phyloP scores from a whole-genome alignment of 2,329 filamentous ascomycete genomes.

The Tolypocladium inflatum region DNA sequence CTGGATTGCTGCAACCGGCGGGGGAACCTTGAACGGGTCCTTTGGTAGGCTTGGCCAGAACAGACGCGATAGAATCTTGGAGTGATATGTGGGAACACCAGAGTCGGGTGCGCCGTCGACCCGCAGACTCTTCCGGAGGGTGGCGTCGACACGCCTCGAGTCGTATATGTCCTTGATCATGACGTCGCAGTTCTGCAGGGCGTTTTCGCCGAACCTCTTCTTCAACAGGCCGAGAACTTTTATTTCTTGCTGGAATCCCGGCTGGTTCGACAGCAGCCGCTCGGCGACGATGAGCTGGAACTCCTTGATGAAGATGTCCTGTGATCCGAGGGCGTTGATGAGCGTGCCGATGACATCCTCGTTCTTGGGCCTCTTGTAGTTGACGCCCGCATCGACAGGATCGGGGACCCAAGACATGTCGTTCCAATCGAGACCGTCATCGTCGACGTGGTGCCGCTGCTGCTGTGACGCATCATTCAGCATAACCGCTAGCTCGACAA shows the following conservation, averaged over 20 bases:
- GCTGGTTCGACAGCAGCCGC: conserved; percentile 58
- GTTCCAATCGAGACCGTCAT: conserved; percentile 74
- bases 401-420: conserved; percentile 92
- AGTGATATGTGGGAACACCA: conserved; percentile 44
- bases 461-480: conserved; percentile 52
- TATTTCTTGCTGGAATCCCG: conserved; percentile 67
- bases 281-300: conserved; percentile 85
- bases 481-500: conserved; percentile 58
- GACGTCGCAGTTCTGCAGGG: conserved; percentile 88
- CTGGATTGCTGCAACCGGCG: conserved; percentile 50
- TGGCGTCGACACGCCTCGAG: conserved; percentile 62
- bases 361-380: conserved; percentile 81
- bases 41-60: conserved; percentile 84
- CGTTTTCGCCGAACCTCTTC: conserved; percentile 73
- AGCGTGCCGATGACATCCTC: conserved; percentile 89
- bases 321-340: conserved; percentile 77
- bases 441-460: conserved; percentile 41
- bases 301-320: conserved; percentile 89
- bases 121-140: conserved; percentile 42
- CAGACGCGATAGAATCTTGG: conserved; percentile 81
- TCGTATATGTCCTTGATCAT: conserved; percentile 94
- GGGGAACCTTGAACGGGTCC: conserved; percentile 57
- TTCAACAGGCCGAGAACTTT: conserved; percentile 82
- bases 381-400: conserved; percentile 83
- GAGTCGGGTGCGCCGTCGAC: conserved; percentile 5